phyloP scores from a whole-genome alignment of 805 yeast genomes.

The Ogataea haglerorum region DNA sequence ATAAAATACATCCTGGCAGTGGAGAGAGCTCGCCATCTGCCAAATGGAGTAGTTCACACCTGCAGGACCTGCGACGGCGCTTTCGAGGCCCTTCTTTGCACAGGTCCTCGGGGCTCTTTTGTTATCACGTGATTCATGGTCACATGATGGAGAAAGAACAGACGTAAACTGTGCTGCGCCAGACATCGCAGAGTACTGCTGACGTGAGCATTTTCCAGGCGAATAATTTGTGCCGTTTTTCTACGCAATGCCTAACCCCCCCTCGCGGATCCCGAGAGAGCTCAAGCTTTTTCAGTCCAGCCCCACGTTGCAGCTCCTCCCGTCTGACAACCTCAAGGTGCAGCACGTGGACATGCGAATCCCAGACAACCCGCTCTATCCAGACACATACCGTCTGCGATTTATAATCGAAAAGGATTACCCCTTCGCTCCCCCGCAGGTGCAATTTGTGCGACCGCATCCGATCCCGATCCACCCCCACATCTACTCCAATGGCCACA shows the following conservation, averaged over 20 bases:
- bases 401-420: constrained; percentile 43
- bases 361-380: constrained; percentile 36
- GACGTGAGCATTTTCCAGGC: neutral
- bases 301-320: constrained; percentile 12
- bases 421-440: constrained; percentile 60
- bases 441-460: constrained; percentile 41
- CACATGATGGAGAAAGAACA: too few species aligned
- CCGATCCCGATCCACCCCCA: constrained; percentile 70
- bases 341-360: constrained; percentile 40
- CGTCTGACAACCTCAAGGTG: constrained; percentile 13
- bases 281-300: constrained; percentile 15
- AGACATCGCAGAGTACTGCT: too few species aligned
- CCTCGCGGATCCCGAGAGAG: constrained; percentile 21
- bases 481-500: constrained; percentile 72
- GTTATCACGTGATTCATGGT: too few species aligned
- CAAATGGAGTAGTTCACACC: too few species aligned
- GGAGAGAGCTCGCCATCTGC: too few species aligned
- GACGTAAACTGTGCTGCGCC: too few species aligned
- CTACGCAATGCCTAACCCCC: constrained; percentile 5
- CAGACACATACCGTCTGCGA: constrained; percentile 39
- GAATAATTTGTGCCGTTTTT: neutral
- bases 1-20: too few species aligned
- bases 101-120: too few species aligned
- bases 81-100: too few species aligned
- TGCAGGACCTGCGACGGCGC: too few species aligned